Percentiles rank a stretch among this genome's conserved stretches.
phyloP scores from a whole-genome alignment of 805 yeast species.

The Kluyveromyces siamensis region DNA sequence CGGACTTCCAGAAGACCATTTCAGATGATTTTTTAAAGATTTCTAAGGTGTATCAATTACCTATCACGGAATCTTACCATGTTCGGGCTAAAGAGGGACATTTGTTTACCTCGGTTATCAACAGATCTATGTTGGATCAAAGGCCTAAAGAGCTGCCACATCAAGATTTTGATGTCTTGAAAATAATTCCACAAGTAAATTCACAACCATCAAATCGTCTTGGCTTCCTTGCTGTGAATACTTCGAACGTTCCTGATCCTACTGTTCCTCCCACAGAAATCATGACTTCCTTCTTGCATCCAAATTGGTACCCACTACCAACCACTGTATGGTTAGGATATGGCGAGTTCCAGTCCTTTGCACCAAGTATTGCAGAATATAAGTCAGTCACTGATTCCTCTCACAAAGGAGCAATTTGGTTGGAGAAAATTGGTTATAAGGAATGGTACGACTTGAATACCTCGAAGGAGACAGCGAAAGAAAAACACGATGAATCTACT shows the following conservation, averaged over 20 bases:
- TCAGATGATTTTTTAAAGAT: slow-evolving; percentile 54
- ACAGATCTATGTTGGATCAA: slow-evolving; percentile 66
- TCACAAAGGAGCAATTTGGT: slow-evolving; percentile 44
- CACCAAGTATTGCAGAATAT: slow-evolving; percentile 56
- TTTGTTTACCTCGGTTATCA: slow-evolving; percentile 64
- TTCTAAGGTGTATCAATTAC: slow-evolving; percentile 39
- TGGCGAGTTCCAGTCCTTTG: slow-evolving; percentile 44
- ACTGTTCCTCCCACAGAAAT: slow-evolving; percentile 45
- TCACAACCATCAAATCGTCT: slow-evolving; percentile 33
- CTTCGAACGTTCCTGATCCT: slow-evolving; percentile 40
- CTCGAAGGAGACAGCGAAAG: slow-evolving; percentile 3
- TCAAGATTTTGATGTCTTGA: slow-evolving; percentile 51
- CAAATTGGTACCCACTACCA: slow-evolving; percentile 57
- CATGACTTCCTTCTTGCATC: slow-evolving; percentile 45
- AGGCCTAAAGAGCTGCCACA: slow-evolving; percentile 62
- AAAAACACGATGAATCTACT: slow-evolving; percentile 8
- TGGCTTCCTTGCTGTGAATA: slow-evolving; percentile 38
- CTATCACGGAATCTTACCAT: slow-evolving; percentile 58
- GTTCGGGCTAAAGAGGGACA: slow-evolving; percentile 60
- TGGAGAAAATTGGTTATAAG: slow-evolving; percentile 43
- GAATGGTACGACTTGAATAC: slow-evolving; percentile 17
- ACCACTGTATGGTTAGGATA: slow-evolving; percentile 57
- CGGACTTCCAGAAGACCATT: slow-evolving; percentile 33
- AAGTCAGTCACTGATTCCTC: slow-evolving; percentile 44
- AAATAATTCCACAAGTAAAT: slow-evolving; percentile 48